Evolutionary conservation across 1,284 basidiomycete species (phyloP).

Genomic region (Trametes sp.): DNA sequence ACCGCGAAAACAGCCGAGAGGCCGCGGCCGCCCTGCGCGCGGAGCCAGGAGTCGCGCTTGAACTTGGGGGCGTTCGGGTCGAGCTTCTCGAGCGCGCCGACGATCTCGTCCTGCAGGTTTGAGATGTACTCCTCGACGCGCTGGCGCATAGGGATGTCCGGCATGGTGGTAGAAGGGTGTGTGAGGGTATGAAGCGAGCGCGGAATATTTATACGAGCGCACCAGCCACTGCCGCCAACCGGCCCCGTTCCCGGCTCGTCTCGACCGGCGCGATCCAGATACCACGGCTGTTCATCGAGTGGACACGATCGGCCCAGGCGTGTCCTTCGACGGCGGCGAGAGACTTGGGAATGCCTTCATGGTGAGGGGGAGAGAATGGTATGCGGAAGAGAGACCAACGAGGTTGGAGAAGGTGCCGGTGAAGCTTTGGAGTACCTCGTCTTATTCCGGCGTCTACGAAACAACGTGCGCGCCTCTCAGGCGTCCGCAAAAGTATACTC

Average conservation of each 20-base stretch:
- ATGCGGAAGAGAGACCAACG: too few species aligned
- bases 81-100: conserved; percentile 79
- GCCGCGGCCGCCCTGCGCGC: conserved; percentile 87
- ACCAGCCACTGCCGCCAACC: conserved; percentile 10
- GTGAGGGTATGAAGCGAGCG: not conserved
- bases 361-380: too few species aligned
- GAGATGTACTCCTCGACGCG: conserved; percentile 85
- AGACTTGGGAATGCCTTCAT: too few species aligned
- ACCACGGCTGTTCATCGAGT: not conserved
- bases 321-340: too few species aligned
- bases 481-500: too few species aligned
- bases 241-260: conserved; percentile 27
- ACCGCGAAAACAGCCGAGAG: conserved; percentile 88
- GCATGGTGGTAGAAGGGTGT: conserved; percentile 17
- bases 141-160: conserved; percentile 71
- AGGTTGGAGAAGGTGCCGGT: too few species aligned
- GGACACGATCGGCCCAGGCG: too few species aligned
- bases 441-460: too few species aligned
- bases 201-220: conserved; percentile 3
- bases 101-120: conserved; percentile 85
- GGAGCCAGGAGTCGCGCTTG: conserved; percentile 88
- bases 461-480: too few species aligned
- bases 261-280: conserved; percentile 19
- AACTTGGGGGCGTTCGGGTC: conserved; percentile 80
- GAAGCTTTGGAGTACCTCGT: too few species aligned